A percentile compares a stretch with the other conserved stretches of the same genome.
These are phyloP conservation scores for Neoarthrinium moseri DNA, from an alignment of 2,329 filamentous ascomycete species.

Conservation along the genomic window DNA sequence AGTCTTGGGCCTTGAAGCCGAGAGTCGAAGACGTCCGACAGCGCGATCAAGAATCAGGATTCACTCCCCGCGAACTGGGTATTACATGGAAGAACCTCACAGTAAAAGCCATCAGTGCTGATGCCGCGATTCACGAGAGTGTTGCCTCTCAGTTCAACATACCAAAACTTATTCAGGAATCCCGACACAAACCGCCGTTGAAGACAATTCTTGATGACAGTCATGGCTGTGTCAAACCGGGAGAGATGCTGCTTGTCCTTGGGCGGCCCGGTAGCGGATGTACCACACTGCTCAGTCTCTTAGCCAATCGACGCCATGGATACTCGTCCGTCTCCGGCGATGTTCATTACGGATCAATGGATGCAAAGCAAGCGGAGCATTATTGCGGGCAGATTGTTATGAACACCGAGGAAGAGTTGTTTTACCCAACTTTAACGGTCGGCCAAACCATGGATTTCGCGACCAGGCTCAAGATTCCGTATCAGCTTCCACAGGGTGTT, in stretches of 20 bases:
- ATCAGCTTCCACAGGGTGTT: conserved; percentile 2
- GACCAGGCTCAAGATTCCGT: conserved; percentile 9
- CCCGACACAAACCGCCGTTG: conserved; percentile 49
- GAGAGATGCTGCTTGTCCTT: conserved; percentile 48
- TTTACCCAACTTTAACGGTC: conserved; percentile 74
- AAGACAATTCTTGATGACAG: conserved; percentile 9
- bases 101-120: conserved; percentile 59
- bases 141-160: conserved; percentile 59
- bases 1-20: conserved; percentile 6
- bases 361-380: conserved; percentile 55
- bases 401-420: conserved; percentile 70
- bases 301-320: conserved; percentile 26
- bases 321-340: conserved; percentile 55
- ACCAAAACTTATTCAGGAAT: conserved; percentile 50
- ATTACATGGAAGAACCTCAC: conserved; percentile 65
- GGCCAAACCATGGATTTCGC: conserved; percentile 74
- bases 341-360: conserved; percentile 28
- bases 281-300: conserved; percentile 50
- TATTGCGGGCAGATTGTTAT: conserved; percentile 38
- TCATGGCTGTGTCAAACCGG: conserved; percentile 25
- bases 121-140: conserved; percentile 65
- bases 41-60: conserved; percentile 41
- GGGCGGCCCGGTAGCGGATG: conserved; percentile 48
- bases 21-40: background rate
- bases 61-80: conserved; percentile 52